Base-by-base conservation (phyloP, 805 yeast genomes). In the Clavispora carvajalis region DNA sequence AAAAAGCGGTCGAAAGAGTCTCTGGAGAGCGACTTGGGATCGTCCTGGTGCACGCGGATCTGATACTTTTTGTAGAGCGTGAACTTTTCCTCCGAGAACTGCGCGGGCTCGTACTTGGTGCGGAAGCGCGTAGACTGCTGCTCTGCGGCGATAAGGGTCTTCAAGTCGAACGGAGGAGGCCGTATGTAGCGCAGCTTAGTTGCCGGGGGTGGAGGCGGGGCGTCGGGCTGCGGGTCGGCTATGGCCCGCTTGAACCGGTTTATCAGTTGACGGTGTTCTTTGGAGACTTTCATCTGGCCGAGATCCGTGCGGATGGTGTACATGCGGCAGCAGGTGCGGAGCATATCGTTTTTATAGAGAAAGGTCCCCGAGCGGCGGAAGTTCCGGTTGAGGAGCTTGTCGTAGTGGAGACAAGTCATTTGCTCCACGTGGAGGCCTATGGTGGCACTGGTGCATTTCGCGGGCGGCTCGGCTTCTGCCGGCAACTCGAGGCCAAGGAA, bases 341-440 rank as follows among this genome's bases (percentile, higher is more conserved):
- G 54, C 45, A 78, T 59, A 56, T 90, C 96, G 0, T 85, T 79
- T 52, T 73, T 67, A 40, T 74, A 85, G 7, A 83, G 45, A 47
- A 77, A 84, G 2, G 61, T 57, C 0, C 96, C 96, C 23, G 93
- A 83, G 40, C 97, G 66, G 57, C 95, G 75, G 54, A 76, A 88
- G 2, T 95, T 95, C 49, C 70, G 63, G 50, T 87, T 80, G 51
- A 90, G 77, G 47, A 85, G 56, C 16, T 50, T 54, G 53, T 85
- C 90, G 53, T 88, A 88, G 21, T 72, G 74, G 13, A 58, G 57
- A 6, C 75, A 63, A 0, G 77, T 56, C 65, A 80, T 67, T n/a
- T 58, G 58, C 34, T 67, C 69, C 8, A 69, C 65, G 13, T 62
- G 63, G 38, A 76, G 41, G 2, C 74, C 74, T 15, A 69, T 55